Base-by-base conservation (phyloP, 371 early-diverging fungal species). In the Blyttiomyces sp. region DNA sequence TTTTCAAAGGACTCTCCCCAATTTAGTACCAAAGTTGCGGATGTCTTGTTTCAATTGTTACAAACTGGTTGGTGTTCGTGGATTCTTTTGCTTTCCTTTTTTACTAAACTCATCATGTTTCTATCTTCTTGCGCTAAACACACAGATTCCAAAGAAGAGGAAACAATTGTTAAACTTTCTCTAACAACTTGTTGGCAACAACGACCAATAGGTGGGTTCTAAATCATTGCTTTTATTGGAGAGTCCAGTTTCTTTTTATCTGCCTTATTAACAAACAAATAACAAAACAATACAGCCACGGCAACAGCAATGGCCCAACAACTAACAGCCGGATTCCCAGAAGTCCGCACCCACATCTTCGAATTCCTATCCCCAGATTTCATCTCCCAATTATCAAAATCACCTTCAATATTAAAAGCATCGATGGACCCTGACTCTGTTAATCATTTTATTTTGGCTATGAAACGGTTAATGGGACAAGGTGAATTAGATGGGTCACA, bases 1-100 rank as follows among this genome's bases (percentile, higher is more conserved):
- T 53, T 61, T 39, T 56, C 30, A n/a, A 46, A 27, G n/a, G 35
- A 42, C 21, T 35, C 36, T 17, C 43, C 61, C 4, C 31, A 26
- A 7, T 54, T 61, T 31, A 48, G 44, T 16, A 19, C 53, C 16
- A 61, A 61, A 26, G 53, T 61, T 17, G 52, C 48, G 4, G 61
- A 61, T 32, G 61, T 61, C 23, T 48, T 61, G 11, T 61, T 52
- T 45, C 61, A 61, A 49, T 23, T 61, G 19, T 21, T 61, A 28
- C 61, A 61, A 32, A 44, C 61, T 19, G 61, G 53, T 43, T 7
- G 16, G 24, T 16, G 24, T 1, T 21, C 30, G 13, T 48, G 48
- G 1, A 1, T 11, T 28, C 51, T 19, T 2, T 50, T 13, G n/a
- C 21, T 50, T 27, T 19, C 51, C n/a, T 11, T 1, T 39, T 9